These are phyloP conservation scores for Paraleonurus japonicus DNA, from an alignment of 257 asterid species.

Conservation along the genomic window DNA sequence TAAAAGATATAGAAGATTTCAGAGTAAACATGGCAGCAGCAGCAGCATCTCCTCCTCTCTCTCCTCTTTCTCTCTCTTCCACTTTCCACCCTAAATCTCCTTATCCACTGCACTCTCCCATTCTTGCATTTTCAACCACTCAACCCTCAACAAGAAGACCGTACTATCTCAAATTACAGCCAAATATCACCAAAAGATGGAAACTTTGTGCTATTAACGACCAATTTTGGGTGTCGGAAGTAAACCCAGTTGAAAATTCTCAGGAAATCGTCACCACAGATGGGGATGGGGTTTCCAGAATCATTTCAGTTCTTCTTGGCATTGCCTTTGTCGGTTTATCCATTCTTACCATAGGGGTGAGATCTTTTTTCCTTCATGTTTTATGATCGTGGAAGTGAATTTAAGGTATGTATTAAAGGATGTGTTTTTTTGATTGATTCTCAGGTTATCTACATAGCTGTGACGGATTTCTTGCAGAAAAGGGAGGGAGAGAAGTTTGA, in stretches of 20 bases:
- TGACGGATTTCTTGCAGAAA: slow-evolving; percentile 81
- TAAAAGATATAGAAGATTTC: slow-evolving; percentile 3
- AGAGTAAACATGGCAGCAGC: slow-evolving; percentile 35
- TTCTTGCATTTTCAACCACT: slow-evolving; percentile 14
- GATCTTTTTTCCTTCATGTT: not conserved
- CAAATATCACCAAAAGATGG: slow-evolving; percentile 38
- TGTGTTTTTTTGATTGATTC: slow-evolving; percentile 11
- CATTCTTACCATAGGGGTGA: slow-evolving; percentile 79
- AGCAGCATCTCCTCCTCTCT: slow-evolving; percentile 33
- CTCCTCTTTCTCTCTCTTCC: slow-evolving; percentile 32
- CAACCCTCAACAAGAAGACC: slow-evolving; percentile 11
- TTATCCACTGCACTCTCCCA: not conserved
- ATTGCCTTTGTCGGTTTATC: slow-evolving; percentile 71
- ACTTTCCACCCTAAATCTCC: slow-evolving; percentile 23
- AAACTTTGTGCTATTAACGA: slow-evolving; percentile 32
- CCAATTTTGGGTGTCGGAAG: slow-evolving; percentile 44
- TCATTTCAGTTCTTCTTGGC: slow-evolving; percentile 54
- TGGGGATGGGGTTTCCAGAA: slow-evolving; percentile 39
- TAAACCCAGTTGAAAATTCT: slow-evolving; percentile 43
- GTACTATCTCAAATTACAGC: slow-evolving; percentile 17
- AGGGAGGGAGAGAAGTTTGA: slow-evolving; percentile 76
- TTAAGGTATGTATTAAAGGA: not conserved
- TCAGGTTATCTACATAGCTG: slow-evolving; percentile 81
- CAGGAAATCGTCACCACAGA: slow-evolving; percentile 45
- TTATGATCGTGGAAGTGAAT: not conserved